phyloP scores from a whole-genome alignment of 1,139 yeast genomes.

The Kluyveromyces sp. region DNA sequence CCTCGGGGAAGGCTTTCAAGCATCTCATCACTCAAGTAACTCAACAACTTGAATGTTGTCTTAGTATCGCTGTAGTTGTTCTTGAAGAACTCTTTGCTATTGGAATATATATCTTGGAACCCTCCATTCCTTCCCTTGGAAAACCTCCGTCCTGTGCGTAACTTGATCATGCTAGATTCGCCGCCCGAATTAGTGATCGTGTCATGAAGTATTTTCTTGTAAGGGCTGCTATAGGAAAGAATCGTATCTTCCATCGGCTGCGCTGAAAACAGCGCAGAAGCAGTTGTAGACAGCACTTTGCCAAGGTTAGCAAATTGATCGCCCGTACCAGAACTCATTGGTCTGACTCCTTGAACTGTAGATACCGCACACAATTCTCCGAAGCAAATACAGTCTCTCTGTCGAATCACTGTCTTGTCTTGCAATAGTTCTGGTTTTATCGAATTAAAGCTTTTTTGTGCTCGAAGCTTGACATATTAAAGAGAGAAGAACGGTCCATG shows the following conservation, averaged over 20 bases:
- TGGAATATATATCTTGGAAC: constrained; percentile 22
- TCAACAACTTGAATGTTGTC: constrained; percentile 40
- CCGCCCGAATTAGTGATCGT: constrained; percentile 29
- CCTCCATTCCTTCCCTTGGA: constrained; percentile 10
- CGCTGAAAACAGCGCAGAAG: constrained; percentile 20
- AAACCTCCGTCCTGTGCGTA: constrained; percentile 2
- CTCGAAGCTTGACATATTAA: neutral
- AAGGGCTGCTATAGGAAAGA: constrained; percentile 38
- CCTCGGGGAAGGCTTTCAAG: constrained; percentile 43
- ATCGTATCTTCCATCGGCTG: constrained; percentile 30
- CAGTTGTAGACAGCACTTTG: constrained; percentile 20
- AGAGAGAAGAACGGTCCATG: neutral
- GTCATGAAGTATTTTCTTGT: constrained; percentile 43
- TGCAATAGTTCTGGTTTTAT: neutral
- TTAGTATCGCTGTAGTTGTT: constrained; percentile 30
- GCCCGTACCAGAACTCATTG: constrained; percentile 13
- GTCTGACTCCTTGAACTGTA: constrained; percentile 5
- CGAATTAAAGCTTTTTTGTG: neutral
- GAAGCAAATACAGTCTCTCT: no score
- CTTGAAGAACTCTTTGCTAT: constrained; percentile 29
- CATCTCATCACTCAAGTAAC: constrained; percentile 50
- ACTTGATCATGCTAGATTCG: constrained; percentile 8
- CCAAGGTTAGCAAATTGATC: constrained; percentile 19
- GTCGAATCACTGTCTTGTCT: neutral
- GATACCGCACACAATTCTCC: no score